phyloP scores from a whole-genome alignment of 1,284 basidiomycete genomes.

The Heterobasidion parviporum region DNA sequence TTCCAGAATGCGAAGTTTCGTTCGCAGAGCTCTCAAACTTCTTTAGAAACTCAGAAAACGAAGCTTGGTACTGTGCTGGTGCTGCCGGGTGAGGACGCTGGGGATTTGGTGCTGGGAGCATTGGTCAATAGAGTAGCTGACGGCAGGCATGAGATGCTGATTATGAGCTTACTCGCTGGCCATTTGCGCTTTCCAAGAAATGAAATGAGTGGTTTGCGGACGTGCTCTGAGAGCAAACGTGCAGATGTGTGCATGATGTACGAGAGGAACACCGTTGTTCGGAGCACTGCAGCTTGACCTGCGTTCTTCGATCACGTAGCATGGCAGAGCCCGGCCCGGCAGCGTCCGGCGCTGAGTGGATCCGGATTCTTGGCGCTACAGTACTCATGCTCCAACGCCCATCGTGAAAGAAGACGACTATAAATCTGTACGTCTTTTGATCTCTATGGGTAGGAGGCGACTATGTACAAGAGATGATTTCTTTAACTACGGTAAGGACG shows the following conservation, averaged over 20 bases:
- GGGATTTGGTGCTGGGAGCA: constrained; percentile 39
- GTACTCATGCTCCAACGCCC: no score
- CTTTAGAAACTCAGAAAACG: constrained; percentile 51
- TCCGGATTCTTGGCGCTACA: no score
- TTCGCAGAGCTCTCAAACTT: constrained; percentile 36
- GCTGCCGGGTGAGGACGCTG: constrained; percentile 73
- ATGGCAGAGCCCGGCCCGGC: no score
- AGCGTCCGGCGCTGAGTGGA: no score
- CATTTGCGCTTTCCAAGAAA: constrained; percentile 70
- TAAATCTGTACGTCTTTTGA: background rate
- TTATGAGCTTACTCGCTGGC: constrained; percentile 39
- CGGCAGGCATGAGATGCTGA: background rate
- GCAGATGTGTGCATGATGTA: constrained; percentile 38
- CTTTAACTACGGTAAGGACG: background rate
- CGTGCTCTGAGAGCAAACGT: constrained; percentile 19
- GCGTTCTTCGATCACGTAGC: no score
- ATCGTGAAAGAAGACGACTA: background rate
- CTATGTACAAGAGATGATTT: no score
- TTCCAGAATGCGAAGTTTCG: constrained; percentile 5
- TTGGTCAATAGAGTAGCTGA: background rate
- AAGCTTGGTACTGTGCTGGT: constrained; percentile 58
- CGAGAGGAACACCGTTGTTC: no score
- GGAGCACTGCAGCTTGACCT: no score
- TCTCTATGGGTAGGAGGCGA: background rate
- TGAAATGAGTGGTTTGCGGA: constrained; percentile 64